phyloP scores from a whole-genome alignment of 495 filamentous ascomycete genomes.

The Penicillium silybi region DNA sequence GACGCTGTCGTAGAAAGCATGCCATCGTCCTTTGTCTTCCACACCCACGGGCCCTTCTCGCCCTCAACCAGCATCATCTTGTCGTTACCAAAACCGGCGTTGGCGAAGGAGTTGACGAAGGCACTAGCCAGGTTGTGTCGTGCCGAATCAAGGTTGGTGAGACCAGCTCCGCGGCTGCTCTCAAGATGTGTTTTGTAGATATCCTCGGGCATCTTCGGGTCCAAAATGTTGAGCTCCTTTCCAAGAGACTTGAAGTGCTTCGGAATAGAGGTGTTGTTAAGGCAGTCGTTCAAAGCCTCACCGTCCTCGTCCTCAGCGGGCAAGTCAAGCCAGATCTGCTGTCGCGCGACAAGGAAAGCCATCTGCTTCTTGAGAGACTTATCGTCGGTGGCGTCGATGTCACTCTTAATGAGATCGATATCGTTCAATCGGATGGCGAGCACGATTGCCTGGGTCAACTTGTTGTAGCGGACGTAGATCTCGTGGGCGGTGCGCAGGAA shows the following conservation, averaged over 20 bases:
- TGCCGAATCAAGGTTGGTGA: conserved; percentile 93
- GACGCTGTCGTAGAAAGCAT: conserved; percentile 96
- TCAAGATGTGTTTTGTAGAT: conserved; percentile 99
- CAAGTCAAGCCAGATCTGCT: conserved; percentile 80
- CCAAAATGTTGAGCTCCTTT: conserved; percentile 94
- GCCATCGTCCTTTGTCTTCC: conserved; percentile 98
- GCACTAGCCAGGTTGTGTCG: conserved; percentile 92
- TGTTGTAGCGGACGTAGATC: conserved; percentile 89
- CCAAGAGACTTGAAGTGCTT: conserved; percentile 91
- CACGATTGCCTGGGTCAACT: conserved; percentile 87
- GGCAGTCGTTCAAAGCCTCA: conserved; percentile 68
- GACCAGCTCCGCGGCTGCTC: conserved; percentile 82
- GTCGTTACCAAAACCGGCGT: conserved; percentile 91
- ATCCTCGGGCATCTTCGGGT: conserved; percentile 95
- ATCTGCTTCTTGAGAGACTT: conserved; percentile 85
- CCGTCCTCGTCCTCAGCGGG: conserved; percentile 60
- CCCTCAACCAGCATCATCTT: conserved; percentile 88
- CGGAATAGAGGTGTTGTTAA: conserved; percentile 81
- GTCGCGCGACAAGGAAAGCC: conserved; percentile 86
- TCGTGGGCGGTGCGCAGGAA: conserved; percentile 87
- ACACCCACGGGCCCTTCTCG: conserved; percentile 89
- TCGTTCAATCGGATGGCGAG: conserved; percentile 94
- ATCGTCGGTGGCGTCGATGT: conserved; percentile 77
- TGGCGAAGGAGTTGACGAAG: conserved; percentile 95
- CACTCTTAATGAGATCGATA: conserved; percentile 67